A percentile compares a stretch with the other conserved stretches of the same genome.
These are phyloP conservation scores for Crucibulum laeve DNA, from an alignment of 768 basidiomycete genomes.

Conservation along the genomic window DNA sequence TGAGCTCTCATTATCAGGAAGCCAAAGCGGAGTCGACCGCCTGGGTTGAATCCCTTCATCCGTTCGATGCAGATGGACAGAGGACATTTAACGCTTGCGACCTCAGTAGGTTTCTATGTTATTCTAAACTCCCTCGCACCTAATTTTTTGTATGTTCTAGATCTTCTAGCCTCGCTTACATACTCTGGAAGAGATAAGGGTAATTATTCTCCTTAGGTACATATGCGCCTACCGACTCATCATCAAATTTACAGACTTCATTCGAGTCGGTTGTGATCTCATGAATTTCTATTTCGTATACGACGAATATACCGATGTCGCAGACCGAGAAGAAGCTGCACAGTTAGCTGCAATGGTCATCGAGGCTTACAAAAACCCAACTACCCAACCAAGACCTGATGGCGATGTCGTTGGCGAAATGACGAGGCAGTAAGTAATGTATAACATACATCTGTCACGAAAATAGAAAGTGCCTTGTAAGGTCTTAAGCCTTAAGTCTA, in stretches of 20 bases:
- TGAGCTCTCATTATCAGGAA: background rate
- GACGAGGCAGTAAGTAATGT: background rate
- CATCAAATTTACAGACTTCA: slow-evolving; percentile 8
- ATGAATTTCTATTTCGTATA: slow-evolving; percentile 26
- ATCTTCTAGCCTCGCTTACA: background rate
- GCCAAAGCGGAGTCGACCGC: background rate
- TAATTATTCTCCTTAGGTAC: background rate
- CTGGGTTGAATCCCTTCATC: slow-evolving; percentile 2
- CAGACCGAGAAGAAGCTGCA: background rate
- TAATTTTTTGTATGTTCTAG: background rate
- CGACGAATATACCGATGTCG: slow-evolving; percentile 25
- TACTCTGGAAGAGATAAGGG: slow-evolving; percentile 2
- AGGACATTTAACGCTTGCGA: slow-evolving; percentile 1
- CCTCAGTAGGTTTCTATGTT: background rate
- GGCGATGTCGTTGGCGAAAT: background rate
- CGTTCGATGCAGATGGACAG: background rate
- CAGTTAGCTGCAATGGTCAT: background rate
- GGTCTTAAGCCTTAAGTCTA: no score
- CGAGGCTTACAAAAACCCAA: background rate
- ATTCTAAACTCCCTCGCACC: background rate
- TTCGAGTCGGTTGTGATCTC: slow-evolving; percentile 22
- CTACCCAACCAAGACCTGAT: background rate
- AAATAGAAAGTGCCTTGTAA: no score
- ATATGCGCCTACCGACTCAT: background rate
- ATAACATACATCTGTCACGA: no score